phyloP scores from a whole-genome alignment of 192 early-diverging fungal genomes.

The Rhizoclosmatium globosum region DNA sequence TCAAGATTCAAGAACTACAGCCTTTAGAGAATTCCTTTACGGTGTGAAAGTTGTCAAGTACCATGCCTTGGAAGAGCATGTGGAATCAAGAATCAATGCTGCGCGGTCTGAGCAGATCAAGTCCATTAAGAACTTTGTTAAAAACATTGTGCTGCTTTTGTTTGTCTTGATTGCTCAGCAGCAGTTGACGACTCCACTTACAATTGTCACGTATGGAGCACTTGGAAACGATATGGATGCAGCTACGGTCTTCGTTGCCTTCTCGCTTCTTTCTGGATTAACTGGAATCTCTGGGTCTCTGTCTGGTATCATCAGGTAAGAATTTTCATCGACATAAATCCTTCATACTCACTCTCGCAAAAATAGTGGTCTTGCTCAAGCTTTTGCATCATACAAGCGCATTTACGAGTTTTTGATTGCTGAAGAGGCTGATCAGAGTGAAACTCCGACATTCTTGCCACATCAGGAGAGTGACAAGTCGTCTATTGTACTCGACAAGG shows the following conservation, averaged over 20 bases:
- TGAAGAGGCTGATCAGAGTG: conserved; percentile 65
- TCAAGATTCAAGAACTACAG: conserved; percentile 2
- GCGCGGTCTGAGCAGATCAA: conserved; percentile 33
- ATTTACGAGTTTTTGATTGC: conserved; percentile 59
- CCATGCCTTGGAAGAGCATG: conserved; percentile 68
- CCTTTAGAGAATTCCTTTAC: too few relatives aligned
- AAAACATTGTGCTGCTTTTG: conserved; percentile 48
- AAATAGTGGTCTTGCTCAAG: conserved; percentile 51
- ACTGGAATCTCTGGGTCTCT: not conserved
- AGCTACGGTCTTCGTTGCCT: conserved; percentile 51
- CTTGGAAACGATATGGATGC: not conserved
- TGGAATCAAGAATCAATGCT: not conserved
- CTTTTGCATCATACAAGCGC: conserved; percentile 50
- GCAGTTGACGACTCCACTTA: too few relatives aligned
- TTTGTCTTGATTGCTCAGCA: too few relatives aligned
- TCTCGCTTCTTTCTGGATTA: conserved; percentile 41
- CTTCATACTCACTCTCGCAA: conserved; percentile 48
- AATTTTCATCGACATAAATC: not conserved
- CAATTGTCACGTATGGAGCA: too few relatives aligned
- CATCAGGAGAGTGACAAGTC: too few relatives aligned
- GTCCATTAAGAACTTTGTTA: conserved; percentile 49
- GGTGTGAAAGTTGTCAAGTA: conserved; percentile 82
- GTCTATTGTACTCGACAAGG: conserved; percentile 60
- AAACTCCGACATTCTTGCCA: too few relatives aligned
- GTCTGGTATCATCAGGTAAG: not conserved